phyloP scores from a whole-genome alignment of 2,329 filamentous ascomycete species.

The Penicillium sp. region DNA sequence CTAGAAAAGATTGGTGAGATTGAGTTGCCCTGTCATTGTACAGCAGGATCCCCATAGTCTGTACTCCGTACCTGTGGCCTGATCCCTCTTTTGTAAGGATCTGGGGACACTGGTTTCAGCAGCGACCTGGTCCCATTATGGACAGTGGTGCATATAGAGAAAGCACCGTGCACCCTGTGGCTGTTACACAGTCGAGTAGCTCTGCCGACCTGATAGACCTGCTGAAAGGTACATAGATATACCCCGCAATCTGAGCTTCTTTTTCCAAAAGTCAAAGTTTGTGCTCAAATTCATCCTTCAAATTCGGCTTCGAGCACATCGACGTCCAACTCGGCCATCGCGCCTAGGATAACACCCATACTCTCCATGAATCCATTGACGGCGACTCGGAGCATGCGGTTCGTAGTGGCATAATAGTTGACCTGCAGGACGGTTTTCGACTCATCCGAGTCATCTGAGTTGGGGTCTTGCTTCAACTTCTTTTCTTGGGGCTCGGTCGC shows the following conservation, averaged over 20 bases:
- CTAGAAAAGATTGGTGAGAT: not conserved
- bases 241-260: not conserved
- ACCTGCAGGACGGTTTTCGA: conserved; percentile 63
- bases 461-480: conserved; percentile 20
- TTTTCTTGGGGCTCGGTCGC: conserved; percentile 24
- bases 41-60: not conserved
- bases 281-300: conserved; percentile 20
- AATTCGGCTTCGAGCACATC: conserved; percentile 64
- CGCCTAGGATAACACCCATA: conserved; percentile 76
- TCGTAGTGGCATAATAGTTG: conserved; percentile 83
- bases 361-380: conserved; percentile 97
- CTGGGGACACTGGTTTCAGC: not conserved
- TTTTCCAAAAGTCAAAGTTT: not conserved
- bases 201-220: not conserved
- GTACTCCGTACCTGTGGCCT: not conserved
- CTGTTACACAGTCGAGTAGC: not conserved
- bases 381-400: conserved; percentile 92
- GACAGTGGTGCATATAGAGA: not conserved
- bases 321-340: conserved; percentile 86
- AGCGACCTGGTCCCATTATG: not conserved
- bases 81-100: not conserved
- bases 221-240: not conserved
- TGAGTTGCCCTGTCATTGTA: not conserved
- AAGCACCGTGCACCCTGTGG: not conserved
- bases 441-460: conserved; percentile 33